Evolutionary conservation across 208 protist species (phyloP).

Genomic region (Vickermania ingenoplastis): DNA sequence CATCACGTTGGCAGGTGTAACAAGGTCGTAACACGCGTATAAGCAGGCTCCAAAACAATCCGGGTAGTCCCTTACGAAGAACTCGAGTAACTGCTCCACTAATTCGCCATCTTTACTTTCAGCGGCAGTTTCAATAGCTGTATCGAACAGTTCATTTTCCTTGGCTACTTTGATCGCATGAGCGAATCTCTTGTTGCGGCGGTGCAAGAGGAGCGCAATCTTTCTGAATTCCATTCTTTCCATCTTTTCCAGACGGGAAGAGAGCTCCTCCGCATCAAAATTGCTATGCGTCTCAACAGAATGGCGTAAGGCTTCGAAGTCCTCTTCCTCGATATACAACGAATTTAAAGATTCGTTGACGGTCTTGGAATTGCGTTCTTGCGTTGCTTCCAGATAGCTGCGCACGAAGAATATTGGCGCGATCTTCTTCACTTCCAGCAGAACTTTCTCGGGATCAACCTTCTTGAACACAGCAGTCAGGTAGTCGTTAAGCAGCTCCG

Average conservation of each 20-base stretch:
- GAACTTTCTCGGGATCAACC: constrained; percentile 97
- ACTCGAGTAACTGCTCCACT: constrained; percentile 94
- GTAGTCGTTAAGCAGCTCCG: constrained; percentile 94
- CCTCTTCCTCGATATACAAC: constrained; percentile 98
- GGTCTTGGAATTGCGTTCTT: constrained; percentile 83
- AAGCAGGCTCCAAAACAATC: constrained; percentile 95
- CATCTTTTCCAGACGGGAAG: constrained; percentile 95
- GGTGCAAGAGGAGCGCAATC: constrained; percentile 97
- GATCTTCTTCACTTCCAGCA: constrained; percentile 79
- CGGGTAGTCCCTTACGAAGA: constrained; percentile 94
- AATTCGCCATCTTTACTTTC: constrained; percentile 87
- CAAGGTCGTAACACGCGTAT: constrained; percentile 97
- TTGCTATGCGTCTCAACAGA: constrained; percentile 95
- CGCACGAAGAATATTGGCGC: constrained; percentile 93
- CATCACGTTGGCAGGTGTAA: constrained; percentile 92
- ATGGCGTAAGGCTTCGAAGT: constrained; percentile 93
- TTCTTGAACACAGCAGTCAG: constrained; percentile 88
- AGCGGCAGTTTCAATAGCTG: constrained; percentile 98
- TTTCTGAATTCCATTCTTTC: constrained; percentile 98
- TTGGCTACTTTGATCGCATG: constrained; percentile 95
- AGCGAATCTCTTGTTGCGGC: constrained; percentile 83
- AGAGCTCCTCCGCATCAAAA: constrained; percentile 96
- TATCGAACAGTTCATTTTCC: constrained; percentile 96
- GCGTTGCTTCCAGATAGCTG: constrained; percentile 94
- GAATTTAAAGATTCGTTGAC: constrained; percentile 99